Evolutionary conservation across 257 asterid species (phyloP).

Genomic region (Vinca minor): DNA sequence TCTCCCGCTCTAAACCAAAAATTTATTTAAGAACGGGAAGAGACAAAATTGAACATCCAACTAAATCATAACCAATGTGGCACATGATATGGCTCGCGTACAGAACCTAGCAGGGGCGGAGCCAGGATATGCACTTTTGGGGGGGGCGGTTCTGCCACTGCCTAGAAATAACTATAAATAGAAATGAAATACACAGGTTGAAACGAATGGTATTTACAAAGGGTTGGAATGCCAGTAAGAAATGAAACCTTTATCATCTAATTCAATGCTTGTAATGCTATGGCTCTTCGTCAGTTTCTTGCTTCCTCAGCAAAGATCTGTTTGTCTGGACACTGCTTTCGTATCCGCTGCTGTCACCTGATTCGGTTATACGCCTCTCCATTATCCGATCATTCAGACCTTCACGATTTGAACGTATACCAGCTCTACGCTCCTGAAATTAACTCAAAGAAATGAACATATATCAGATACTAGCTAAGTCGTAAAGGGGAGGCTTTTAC

Average conservation of each 20-base stretch:
- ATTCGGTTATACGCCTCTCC: slow-evolving; percentile 47
- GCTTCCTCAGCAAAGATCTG: slow-evolving; percentile 42
- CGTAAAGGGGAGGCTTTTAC: neutral
- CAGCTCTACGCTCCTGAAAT: slow-evolving; percentile 57
- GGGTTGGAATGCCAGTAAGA: slow-evolving; percentile 4
- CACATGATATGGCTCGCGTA: slow-evolving; percentile 9
- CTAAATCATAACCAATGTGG: slow-evolving; percentile 16
- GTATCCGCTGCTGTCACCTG: slow-evolving; percentile 82
- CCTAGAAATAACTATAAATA: slow-evolving; percentile 8
- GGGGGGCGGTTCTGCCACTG: no score
- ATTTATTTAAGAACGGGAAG: neutral
- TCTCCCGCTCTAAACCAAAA: neutral
- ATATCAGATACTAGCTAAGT: neutral
- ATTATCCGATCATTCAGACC: slow-evolving; percentile 28
- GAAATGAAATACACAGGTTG: slow-evolving; percentile 21
- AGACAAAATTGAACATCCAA: slow-evolving; percentile 23
- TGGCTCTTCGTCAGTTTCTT: slow-evolving; percentile 53
- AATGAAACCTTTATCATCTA: slow-evolving; percentile 3
- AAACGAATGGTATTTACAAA: slow-evolving; percentile 39
- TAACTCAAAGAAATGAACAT: neutral
- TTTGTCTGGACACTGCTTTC: slow-evolving; percentile 70
- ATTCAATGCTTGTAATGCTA: slow-evolving; percentile 24
- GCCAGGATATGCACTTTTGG: no score
- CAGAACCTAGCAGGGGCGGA: no score
- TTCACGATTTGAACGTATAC: slow-evolving; percentile 36